Base-by-base conservation (phyloP, 1,284 basidiomycete genomes). In the Tylopilus orsonianus region DNA sequence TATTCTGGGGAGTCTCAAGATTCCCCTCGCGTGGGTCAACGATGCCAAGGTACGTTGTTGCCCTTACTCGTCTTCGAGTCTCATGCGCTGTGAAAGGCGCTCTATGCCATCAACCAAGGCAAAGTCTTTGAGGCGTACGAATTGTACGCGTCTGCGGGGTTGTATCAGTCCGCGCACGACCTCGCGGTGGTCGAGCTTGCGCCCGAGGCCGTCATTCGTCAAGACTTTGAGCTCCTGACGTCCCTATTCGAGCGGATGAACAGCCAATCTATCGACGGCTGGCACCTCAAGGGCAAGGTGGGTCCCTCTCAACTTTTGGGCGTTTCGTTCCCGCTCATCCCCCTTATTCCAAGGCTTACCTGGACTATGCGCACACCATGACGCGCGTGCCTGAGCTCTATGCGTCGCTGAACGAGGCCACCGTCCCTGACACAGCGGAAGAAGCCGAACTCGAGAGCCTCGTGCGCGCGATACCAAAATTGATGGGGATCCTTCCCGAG, bases 21-120 rank as follows among this genome's bases (percentile, higher is more conserved):
- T 99, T 37, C 97, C 97, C 0, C 67, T 78, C 38, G 69, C 80
- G 4, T 99, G 96, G 96, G 76, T 98, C 22, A 81, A 88, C 50
- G 90, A 93, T 64, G 90, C 93, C 8, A 87, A 89, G 76, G 92
- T 93, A 50, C 30, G 66, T 55, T 32, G 24, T 38, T 14, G 44
- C 20, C 18, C 23, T 41, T 3, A 2, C 30, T 33, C 27, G 19
- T 42, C 18, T 48, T 45, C 22, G 20, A 41, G 33, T 30, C 48
- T 62, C 46, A 45, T 45, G 30, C 8, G 32, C 18, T 49, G 20
- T 24, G 33, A 3, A 55, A 92, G 89, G 91, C 88, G 10, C 75
- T 81, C 34, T 70, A 81, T 56, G 81, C 85, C 1, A 74, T 86
- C 26, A 76, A 81, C 53, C 66, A 73, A 38, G 83, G 85, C 46